Percentiles rank a stretch among this genome's conserved stretches.
phyloP scores from a whole-genome alignment of 148 eudicot genomes.

The Amaranthus cruentus region DNA sequence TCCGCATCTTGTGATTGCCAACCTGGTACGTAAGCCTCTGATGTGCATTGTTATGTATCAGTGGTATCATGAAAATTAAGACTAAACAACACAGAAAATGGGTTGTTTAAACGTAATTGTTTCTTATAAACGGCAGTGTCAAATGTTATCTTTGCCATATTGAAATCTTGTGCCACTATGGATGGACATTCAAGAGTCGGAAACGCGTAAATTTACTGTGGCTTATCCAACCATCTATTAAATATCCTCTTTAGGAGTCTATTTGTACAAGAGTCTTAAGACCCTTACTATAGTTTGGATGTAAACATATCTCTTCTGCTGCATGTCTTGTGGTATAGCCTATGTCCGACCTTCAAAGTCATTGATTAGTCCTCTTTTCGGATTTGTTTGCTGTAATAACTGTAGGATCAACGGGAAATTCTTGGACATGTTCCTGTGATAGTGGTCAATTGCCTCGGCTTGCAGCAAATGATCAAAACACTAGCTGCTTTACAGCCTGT shows the following conservation, averaged over 20 bases:
- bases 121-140: too few relatives aligned
- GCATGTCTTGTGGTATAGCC: not conserved
- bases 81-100: not conserved
- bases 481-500: constrained; percentile 73
- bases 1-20: constrained; percentile 73
- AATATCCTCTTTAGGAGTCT: not conserved
- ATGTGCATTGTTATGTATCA: not conserved
- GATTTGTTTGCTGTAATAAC: constrained; percentile 14
- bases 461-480: constrained; percentile 31
- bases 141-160: not conserved
- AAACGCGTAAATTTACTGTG: not conserved
- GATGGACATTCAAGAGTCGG: not conserved
- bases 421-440: constrained; percentile 65
- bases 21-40: constrained; percentile 44
- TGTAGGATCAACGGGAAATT: constrained; percentile 33
- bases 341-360: not conserved
- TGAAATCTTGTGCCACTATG: not conserved
- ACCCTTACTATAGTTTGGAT: not conserved
- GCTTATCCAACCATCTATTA: not conserved
- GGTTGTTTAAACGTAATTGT: too few relatives aligned
- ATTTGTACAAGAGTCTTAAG: not conserved
- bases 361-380: not conserved
- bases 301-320: not conserved
- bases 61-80: not conserved
- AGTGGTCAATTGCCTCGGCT: constrained; percentile 51